Percentiles rank a stretch among this genome's conserved stretches.
These are phyloP conservation scores for Coleophoma eucalyptorum DNA, from an alignment of 2,329 filamentous ascomycete genomes.

Conservation along the genomic window DNA sequence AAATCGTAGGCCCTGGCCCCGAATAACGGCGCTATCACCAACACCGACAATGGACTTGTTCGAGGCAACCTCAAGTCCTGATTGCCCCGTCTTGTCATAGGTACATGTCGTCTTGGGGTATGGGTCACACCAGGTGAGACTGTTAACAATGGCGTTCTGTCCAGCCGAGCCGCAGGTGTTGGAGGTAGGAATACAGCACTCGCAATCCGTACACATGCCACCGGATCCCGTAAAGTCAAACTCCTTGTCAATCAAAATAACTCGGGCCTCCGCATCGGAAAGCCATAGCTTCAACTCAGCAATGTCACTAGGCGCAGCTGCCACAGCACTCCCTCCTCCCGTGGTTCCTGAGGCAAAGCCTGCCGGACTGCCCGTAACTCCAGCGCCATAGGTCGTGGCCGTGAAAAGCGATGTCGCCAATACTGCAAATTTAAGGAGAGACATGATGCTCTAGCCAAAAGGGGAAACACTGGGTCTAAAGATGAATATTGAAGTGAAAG, in stretches of 20 bases:
- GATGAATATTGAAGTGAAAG: too few species aligned
- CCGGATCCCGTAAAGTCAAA: not conserved
- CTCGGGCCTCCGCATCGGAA: not conserved
- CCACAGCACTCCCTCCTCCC: slow-evolving; percentile 51
- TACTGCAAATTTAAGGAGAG: too few species aligned
- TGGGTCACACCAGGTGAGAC: not conserved
- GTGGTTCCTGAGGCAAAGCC: slow-evolving; percentile 52
- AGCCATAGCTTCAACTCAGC: not conserved
- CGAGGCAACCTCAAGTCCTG: not conserved
- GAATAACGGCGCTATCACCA: not conserved
- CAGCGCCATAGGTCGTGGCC: not conserved
- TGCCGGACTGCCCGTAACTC: slow-evolving; percentile 22
- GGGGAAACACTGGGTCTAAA: too few species aligned
- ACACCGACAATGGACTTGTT: not conserved
- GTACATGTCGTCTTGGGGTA: not conserved
- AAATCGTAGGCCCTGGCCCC: not conserved
- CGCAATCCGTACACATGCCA: not conserved
- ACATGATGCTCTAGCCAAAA: too few species aligned
- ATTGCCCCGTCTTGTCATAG: not conserved
- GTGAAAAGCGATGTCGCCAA: too few species aligned
- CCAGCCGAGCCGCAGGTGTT: not conserved
- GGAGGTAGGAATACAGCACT: not conserved
- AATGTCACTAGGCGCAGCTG: slow-evolving; percentile 41
- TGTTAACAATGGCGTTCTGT: not conserved
- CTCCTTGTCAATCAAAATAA: not conserved